Conservation (phyloP, 179 eudicot genomes). For the Silene noctiflora region DNA sequence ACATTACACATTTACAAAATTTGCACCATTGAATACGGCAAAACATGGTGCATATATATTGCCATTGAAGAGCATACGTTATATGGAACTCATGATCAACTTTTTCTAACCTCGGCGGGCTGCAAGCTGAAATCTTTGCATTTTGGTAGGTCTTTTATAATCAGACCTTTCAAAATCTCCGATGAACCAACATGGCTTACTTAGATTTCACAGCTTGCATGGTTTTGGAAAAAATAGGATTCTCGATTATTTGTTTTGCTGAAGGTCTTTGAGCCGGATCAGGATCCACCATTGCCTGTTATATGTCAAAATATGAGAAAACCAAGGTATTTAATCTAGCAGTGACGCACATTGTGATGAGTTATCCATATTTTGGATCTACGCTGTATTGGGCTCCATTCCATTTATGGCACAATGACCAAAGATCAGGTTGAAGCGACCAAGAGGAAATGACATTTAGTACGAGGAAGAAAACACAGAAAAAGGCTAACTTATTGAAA, state of each 20-base stretch:
- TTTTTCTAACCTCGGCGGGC: neutral
- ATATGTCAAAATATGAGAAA: neutral
- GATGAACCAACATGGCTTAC: conserved; percentile 12
- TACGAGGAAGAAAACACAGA: no score
- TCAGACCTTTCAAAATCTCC: neutral
- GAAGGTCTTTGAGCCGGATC: conserved; percentile 77
- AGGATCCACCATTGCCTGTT: conserved; percentile 84
- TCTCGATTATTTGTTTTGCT: conserved; percentile 57
- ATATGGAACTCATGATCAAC: neutral
- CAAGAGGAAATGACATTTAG: no score
- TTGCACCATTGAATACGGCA: conserved; percentile 9
- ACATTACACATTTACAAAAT: conserved; percentile 14
- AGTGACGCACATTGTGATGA: neutral
- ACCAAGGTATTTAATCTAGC: no score
- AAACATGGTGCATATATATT: conserved; percentile 14
- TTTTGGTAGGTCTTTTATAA: neutral
- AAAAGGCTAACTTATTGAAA: no score
- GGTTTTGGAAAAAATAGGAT: conserved; percentile 52
- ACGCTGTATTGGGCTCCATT: neutral
- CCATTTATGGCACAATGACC: neutral
- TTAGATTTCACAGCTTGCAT: conserved; percentile 22
- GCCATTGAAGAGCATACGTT: neutral
- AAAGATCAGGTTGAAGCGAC: no score
- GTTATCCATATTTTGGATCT: neutral
- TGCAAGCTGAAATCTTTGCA: neutral